Evolutionary conservation across 345 rosid species (phyloP), one percentile per base, ranked within the genome.

Genomic region (Hevea brasiliensis): DNA sequence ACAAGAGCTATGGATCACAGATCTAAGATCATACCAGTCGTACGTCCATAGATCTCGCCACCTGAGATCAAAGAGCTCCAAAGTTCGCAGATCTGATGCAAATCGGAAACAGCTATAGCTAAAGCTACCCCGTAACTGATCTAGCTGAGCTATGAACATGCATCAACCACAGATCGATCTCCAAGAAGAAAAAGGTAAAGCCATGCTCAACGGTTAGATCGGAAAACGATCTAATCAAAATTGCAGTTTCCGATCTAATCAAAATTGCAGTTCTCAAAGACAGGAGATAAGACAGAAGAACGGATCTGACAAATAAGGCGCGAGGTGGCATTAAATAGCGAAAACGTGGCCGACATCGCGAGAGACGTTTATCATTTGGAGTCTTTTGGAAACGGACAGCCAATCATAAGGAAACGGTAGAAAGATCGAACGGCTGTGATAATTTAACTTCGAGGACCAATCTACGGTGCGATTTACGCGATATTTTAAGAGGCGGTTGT

Each of bases 391-490:
- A 1, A 42, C 8, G 11, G 76, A 61, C 27, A 35, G 53, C 50
- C 47, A 51, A 56, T 40, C 50, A 18, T 45, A 44, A 41, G 3
- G 62, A 44, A 68, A 61, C 11, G 21, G 27, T 21, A 13, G 47
- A 17, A 47, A 11, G 58, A 74, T 77, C 78, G 44, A 32, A 79
- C 74, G 78, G 87, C 74, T 69, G 61, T 61, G 32, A 68, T 56
- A 12, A 54, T 61, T 58, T 74, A 54, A 14, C 23, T 7, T 1
- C 12, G 32, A 58, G 20, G 8, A 32, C 13, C 10, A 23, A 61
- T 81, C 65, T 63, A 81, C 75, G 81, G 85, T 72, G 29, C 8
- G 78, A 72, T 67, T 65, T 75, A 72, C 9, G 56, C 51, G 21
- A 44, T 58, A 21, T 61, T 69, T 15, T 14, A 27, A 10, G 26